Conservation (phyloP, 148 eudicot genomes). For the Gaultheria prostrata region DNA sequence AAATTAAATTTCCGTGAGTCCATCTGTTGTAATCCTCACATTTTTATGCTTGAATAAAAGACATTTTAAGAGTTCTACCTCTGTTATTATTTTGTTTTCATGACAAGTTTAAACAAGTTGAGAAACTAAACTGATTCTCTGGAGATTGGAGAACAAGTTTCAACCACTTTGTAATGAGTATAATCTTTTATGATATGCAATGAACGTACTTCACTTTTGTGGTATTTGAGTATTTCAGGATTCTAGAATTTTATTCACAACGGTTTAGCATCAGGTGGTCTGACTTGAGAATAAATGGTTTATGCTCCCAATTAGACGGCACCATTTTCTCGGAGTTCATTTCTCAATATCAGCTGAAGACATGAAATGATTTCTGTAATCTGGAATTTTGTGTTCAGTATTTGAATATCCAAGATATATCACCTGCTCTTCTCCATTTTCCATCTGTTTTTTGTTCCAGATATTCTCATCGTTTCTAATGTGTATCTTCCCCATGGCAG, state of each 20-base stretch:
- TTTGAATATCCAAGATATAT: not conserved
- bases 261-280: not conserved
- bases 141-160: not conserved
- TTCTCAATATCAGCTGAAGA: not conserved
- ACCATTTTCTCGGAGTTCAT: not conserved
- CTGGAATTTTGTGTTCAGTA: not conserved
- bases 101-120: not conserved
- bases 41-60: not conserved
- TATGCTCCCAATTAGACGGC: not conserved
- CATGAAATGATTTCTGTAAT: not conserved
- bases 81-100: not conserved
- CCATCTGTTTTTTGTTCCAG: not conserved
- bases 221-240: not conserved
- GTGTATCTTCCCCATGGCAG: constrained; percentile 32
- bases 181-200: not conserved
- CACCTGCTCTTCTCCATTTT: not conserved
- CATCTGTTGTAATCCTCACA: not conserved
- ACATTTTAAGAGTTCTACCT: not conserved
- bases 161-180: not conserved
- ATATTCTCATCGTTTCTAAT: not conserved
- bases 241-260: not conserved
- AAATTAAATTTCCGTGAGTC: not conserved
- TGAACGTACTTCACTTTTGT: not conserved
- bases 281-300: not conserved
- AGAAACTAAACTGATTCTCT: not conserved